Percentiles rank a stretch among this genome's conserved stretches.
Evolutionary conservation across 2,329 filamentous ascomycete genomes (phyloP).

Genomic region (Macroventuria anomochaeta): DNA sequence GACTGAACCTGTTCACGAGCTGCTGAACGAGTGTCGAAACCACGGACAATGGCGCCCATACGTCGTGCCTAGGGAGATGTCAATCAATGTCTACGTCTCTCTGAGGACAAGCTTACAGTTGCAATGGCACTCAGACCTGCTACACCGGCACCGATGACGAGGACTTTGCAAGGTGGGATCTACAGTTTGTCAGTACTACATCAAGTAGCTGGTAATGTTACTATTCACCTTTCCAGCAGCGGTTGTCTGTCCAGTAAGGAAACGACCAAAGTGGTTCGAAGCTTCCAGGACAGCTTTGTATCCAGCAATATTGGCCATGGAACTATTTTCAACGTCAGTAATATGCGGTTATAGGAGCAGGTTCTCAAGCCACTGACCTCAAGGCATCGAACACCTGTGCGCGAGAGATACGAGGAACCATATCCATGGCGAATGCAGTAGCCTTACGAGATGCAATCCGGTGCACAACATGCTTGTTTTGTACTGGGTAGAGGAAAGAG

Average conservation of each 20-base stretch:
- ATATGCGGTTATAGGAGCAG: neutral
- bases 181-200: slow-evolving; percentile 49
- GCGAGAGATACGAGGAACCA: slow-evolving; percentile 87
- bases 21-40: slow-evolving; percentile 89
- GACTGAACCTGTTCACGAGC: slow-evolving; percentile 90
- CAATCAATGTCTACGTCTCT: neutral
- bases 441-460: slow-evolving; percentile 73
- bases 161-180: slow-evolving; percentile 87
- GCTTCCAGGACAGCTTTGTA: slow-evolving; percentile 92
- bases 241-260: slow-evolving; percentile 87
- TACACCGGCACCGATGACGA: slow-evolving; percentile 89
- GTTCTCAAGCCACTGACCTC: slow-evolving; percentile 34
- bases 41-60: slow-evolving; percentile 86
- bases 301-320: slow-evolving; percentile 93
- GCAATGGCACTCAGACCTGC: slow-evolving; percentile 88
- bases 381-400: slow-evolving; percentile 89
- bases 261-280: slow-evolving; percentile 86
- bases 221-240: slow-evolving; percentile 69
- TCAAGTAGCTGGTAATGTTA: neutral
- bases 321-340: slow-evolving; percentile 59
- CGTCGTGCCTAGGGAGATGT: slow-evolving; percentile 65
- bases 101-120: slow-evolving; percentile 59
- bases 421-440: slow-evolving; percentile 88
- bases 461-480: slow-evolving; percentile 78
- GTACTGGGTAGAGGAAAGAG: slow-evolving; percentile 81